Base-by-base conservation (phyloP, 2,329 filamentous ascomycete species). In the Fusarium sp. region DNA sequence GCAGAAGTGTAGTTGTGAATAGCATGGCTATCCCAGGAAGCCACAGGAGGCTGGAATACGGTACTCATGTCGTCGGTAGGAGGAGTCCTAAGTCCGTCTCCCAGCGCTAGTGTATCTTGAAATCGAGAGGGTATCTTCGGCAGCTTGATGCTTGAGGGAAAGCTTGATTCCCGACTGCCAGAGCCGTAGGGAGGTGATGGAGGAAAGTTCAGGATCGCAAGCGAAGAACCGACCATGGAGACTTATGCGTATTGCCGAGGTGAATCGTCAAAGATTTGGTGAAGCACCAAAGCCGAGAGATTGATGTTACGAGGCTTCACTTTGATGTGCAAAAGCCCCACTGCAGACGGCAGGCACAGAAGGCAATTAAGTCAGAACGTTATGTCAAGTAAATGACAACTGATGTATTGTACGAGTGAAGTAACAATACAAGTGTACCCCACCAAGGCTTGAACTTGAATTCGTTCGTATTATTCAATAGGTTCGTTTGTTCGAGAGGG, bases 51-150 rank as follows among this genome's bases (percentile, higher is more conserved):
- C 52, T 85, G 84, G 70, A 86, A 87, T n/a, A 83, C 79, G 65
- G 84, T 79, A 70, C 82, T 85, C 86, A 88, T 84, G 63, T 82
- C 80, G 79, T 87, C 85, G 69, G 80, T 76, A 42, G 84, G 85
- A 53, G 85, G 85, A 62, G 84, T 86, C 74, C 79, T 80, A 72
- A 86, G 81, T 65, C 85, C 84, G 75, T 76, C 75, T 59, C 72
- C 76, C 54, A 67, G 56, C 42, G 54, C 60, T 39, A 57, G 53
- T 50, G 68, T 58, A 56, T 67, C 58, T 64, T 73, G 43, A 55
- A 56, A 58, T 53, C 72, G 62, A 43, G 68, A 59, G 39, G 63
- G 69, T 28, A 70, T 68, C 67, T 76, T 77, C 42, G 72, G 72
- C 51, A 74, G 62, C 25, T 64, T 54, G 43, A 71, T 57, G 55